Conservation (phyloP, 1,284 basidiomycete species). For the Mycena citricolor region DNA sequence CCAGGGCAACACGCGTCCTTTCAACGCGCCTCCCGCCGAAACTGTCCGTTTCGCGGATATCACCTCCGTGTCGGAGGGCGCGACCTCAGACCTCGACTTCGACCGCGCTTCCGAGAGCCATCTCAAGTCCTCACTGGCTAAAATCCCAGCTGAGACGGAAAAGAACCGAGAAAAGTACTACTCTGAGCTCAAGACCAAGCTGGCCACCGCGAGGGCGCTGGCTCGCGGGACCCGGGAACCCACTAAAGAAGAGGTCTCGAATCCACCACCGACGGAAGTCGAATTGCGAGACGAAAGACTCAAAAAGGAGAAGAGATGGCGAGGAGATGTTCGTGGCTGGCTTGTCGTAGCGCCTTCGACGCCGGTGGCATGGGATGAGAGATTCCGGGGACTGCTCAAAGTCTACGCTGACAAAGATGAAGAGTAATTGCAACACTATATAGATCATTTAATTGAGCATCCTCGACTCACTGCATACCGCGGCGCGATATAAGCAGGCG, state of each 20-base stretch:
- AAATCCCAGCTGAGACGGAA: constrained; percentile 60
- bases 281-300: constrained; percentile 81
- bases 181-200: constrained; percentile 62
- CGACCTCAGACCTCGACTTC: constrained; percentile 72
- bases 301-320: constrained; percentile 88
- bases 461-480: too few species aligned
- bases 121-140: constrained; percentile 64
- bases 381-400: constrained; percentile 64
- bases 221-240: constrained; percentile 78
- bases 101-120: constrained; percentile 65
- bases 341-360: constrained; percentile 67
- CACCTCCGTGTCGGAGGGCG: constrained; percentile 17
- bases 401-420: constrained; percentile 55
- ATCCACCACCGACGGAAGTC: constrained; percentile 85
- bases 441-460: too few species aligned
- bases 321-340: constrained; percentile 74
- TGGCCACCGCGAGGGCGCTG: constrained; percentile 78
- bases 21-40: constrained; percentile 34
- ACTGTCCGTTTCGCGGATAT: constrained; percentile 28
- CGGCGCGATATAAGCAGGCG: too few species aligned
- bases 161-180: constrained; percentile 81
- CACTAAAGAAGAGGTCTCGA: constrained; percentile 79
- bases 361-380: constrained; percentile 74
- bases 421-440: too few species aligned
- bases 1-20: constrained; percentile 62